Base-by-base conservation (phyloP, 2,329 filamentous ascomycete genomes). In the Paramyrothecium sp. region DNA sequence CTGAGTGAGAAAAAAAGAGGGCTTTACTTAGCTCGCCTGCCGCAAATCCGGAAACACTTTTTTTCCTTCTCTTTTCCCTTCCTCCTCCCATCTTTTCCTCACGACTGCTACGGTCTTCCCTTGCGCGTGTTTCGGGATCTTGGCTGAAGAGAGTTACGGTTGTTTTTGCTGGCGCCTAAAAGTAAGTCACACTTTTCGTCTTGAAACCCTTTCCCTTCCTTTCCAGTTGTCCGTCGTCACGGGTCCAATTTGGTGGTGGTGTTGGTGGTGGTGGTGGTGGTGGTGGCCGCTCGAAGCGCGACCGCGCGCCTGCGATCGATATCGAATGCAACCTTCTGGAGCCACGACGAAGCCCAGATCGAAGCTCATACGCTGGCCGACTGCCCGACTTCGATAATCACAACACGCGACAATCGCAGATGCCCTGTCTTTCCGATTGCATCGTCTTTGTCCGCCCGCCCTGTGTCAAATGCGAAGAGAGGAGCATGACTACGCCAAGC, bases 111-210 rank as follows among this genome's bases (percentile, higher is more conserved):
- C 70, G 69, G 75, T 78, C 73, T 79, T 79, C 77, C 75, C 73
- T 77, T 76, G 70, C 73, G 73, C 74, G 73, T 75, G 71, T 75
- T 76, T 75, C 73, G 72, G 71, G 72, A 71, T 65, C 67, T 75
- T 74, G 71, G 69, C 72, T 73, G 67, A 74, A 44, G 70, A 73
- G 67, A 71, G 68, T 73, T 73, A 72, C 71, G 72, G 70, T 74
- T 74, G 74, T 76, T 78, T 74, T 78, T 78, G 72, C 74, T 75
- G 78, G 78, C 78, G 77, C 78, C 72, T 73, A 81, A 81, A 81
- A 81, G 79, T 81, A 72, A 81, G 79, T 81, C 61, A 63, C 60
- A 49, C 63, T 53, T 63, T 63, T 57, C 52, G 49, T 59, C 57
- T 60, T 53, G 26, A 10, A 30, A 30, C 53, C 59, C 53, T 56